phyloP scores from a whole-genome alignment of 345 rosid species.

The Syzygium aromaticum region DNA sequence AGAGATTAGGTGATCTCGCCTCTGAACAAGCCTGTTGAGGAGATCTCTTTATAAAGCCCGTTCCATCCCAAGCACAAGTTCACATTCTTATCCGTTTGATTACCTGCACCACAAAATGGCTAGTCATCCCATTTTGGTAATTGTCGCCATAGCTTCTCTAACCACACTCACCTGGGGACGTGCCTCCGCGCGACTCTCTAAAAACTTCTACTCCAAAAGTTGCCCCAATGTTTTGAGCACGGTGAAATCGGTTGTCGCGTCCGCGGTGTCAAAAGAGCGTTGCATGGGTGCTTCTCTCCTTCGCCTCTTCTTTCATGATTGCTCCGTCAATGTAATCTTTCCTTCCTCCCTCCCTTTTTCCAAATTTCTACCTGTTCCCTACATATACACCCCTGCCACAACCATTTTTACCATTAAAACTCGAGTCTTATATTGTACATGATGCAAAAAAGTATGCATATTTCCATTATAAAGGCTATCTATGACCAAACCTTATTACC shows the following conservation, averaged over 20 bases:
- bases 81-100: not conserved
- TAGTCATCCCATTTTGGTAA: not conserved
- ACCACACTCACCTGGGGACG: not conserved
- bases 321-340: conserved; percentile 68
- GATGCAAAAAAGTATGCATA: not conserved
- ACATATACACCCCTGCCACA: not conserved
- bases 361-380: not conserved
- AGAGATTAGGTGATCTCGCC: not conserved
- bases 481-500: not conserved
- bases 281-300: conserved; percentile 76
- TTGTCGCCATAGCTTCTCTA: not conserved
- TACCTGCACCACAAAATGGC: not conserved
- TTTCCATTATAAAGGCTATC: not conserved
- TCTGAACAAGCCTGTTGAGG: not conserved
- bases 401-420: not conserved
- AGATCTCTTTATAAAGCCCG: not conserved
- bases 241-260: conserved; percentile 32
- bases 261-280: conserved; percentile 49
- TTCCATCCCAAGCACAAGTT: not conserved
- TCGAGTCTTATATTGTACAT: not conserved
- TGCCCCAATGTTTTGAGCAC: conserved; percentile 51
- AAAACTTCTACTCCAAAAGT: conserved; percentile 53
- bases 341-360: not conserved
- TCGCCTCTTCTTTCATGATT: conserved; percentile 85
- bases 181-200: conserved; percentile 54